phyloP scores from a whole-genome alignment of 441 rosid species.

The Populus hybrid region DNA sequence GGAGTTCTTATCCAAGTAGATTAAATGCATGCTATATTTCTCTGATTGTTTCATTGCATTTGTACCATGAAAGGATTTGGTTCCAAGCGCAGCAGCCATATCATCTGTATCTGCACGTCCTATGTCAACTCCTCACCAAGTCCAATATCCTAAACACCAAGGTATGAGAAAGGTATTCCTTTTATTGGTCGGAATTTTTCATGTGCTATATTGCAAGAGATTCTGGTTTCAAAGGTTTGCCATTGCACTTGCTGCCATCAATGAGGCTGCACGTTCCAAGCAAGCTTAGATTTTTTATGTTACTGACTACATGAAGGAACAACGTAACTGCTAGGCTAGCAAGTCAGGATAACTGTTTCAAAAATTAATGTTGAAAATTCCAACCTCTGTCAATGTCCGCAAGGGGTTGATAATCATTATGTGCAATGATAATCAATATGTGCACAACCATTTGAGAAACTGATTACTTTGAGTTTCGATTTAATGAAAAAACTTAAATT shows the following conservation, averaged over 20 bases:
- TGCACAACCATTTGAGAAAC: neutral
- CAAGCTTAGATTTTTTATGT: neutral
- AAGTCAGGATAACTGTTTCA: neutral
- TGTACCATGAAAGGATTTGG: slow-evolving; percentile 48
- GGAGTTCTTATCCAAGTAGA: neutral
- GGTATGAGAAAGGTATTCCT: slow-evolving; percentile 36
- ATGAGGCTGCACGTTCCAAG: neutral
- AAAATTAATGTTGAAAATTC: neutral
- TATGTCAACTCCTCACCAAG: slow-evolving; percentile 44
- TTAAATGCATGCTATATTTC: neutral
- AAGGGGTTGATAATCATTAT: neutral
- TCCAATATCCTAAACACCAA: slow-evolving; percentile 72
- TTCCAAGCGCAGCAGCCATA: slow-evolving; percentile 46
- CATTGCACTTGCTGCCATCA: neutral
- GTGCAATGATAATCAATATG: neutral
- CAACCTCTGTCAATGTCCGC: neutral
- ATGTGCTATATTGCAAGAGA: neutral
- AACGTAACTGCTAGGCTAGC: neutral
- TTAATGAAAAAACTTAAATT: neutral
- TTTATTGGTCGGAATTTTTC: neutral
- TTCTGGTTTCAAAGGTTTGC: neutral
- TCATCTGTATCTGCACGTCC: slow-evolving; percentile 54
- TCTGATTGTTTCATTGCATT: slow-evolving; percentile 9
- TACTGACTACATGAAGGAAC: neutral
- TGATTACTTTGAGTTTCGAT: neutral